Evolutionary conservation across 257 asterid genomes (phyloP).

Genomic region (Solanum acaule): DNA sequence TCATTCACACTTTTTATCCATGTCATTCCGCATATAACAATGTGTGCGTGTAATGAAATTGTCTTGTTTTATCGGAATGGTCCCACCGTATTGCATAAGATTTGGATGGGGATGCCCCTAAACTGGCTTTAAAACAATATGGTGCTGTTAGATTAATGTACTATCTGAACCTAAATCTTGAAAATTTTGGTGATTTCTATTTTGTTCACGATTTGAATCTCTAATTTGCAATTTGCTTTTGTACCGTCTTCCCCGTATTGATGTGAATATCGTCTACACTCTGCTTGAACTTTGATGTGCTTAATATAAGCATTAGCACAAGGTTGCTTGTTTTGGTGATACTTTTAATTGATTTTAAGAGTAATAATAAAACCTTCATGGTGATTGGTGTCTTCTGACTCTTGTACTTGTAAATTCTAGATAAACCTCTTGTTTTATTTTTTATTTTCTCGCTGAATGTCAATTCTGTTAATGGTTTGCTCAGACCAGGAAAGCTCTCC

Average conservation of each 20-base stretch:
- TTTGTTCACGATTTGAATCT: background rate
- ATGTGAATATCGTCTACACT: background rate
- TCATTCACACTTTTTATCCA: no score
- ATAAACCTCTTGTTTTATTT: constrained; percentile 11
- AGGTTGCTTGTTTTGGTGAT: background rate
- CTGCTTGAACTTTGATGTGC: background rate
- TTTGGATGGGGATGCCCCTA: background rate
- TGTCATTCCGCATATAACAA: no score
- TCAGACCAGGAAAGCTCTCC: constrained; percentile 88
- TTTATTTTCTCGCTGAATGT: background rate
- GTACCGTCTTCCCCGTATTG: no score
- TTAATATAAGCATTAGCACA: background rate
- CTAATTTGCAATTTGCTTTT: background rate
- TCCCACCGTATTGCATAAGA: background rate
- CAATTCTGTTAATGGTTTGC: constrained; percentile 6
- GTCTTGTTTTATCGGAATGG: background rate
- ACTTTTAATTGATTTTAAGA: background rate
- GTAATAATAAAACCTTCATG: no score
- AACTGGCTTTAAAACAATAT: background rate
- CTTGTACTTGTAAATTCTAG: no score
- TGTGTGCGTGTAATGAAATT: background rate
- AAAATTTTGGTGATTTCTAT: background rate
- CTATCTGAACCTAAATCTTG: background rate
- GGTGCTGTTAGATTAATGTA: background rate
- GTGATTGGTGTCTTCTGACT: no score